Conservation (phyloP, 116 monocot genomes). For the Zostera marina region DNA sequence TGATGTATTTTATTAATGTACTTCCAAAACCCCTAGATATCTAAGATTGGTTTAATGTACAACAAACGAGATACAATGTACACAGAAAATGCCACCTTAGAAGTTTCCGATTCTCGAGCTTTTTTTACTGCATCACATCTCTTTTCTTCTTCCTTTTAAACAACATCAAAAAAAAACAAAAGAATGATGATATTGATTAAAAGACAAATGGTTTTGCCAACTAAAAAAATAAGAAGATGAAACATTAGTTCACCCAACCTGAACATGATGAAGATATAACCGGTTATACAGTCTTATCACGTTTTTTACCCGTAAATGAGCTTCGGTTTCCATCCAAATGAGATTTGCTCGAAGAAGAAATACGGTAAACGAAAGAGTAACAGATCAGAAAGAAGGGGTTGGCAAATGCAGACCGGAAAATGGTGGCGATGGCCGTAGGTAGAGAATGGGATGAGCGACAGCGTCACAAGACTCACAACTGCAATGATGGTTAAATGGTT, state of each 20-base stretch:
- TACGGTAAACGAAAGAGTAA: too few species aligned
- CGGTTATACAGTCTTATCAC: neutral
- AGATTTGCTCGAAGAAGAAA: too few species aligned
- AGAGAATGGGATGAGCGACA: too few species aligned
- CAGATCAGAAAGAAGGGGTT: too few species aligned
- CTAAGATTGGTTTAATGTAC: neutral
- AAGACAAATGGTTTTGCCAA: neutral
- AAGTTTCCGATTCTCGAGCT: neutral
- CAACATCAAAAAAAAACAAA: neutral
- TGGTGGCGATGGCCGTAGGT: too few species aligned
- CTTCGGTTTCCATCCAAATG: slow-evolving; percentile 1
- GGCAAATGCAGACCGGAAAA: too few species aligned
- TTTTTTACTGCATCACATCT: neutral
- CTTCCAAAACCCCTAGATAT: too few species aligned
- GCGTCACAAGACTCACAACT: too few species aligned
- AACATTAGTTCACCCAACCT: neutral
- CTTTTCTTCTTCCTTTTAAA: neutral
- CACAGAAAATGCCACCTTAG: slow-evolving; percentile 1
- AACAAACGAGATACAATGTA: neutral
- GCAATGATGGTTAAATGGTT: too few species aligned
- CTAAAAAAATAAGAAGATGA: too few species aligned
- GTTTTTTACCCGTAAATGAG: neutral
- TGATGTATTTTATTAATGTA: too few species aligned
- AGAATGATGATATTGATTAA: neutral
- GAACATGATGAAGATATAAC: slow-evolving; percentile 1